A percentile compares a stretch with the other conserved stretches of the same genome.
phyloP scores from a whole-genome alignment of 73 alveolate genomes.

The Paramecium octaurelia region DNA sequence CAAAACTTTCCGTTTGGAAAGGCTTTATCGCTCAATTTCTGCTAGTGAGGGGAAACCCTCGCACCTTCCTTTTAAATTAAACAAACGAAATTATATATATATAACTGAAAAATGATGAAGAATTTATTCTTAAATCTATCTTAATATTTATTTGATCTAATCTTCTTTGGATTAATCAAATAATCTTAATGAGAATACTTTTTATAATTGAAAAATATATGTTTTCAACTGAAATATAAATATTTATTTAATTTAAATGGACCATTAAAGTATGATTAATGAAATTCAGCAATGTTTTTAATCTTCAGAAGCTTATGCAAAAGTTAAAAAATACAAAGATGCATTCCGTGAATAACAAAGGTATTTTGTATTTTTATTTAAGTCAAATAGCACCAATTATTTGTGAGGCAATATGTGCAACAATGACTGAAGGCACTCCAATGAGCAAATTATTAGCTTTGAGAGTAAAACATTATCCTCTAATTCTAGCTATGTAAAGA shows the following conservation, averaged over 20 bases:
- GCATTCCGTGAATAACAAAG: neutral
- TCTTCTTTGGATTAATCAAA: no score
- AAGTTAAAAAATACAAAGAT: neutral
- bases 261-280: neutral
- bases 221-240: neutral
- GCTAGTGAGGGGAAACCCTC: conserved; percentile 62
- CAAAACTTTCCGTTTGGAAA: conserved; percentile 58
- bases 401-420: conserved; percentile 5
- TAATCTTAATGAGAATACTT: neutral
- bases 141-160: neutral
- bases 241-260: neutral
- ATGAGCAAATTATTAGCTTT: neutral
- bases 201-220: neutral
- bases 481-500: neutral
- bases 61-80: conserved; percentile 8
- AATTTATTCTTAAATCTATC: no score
- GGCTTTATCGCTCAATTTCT: conserved; percentile 60
- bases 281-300: neutral
- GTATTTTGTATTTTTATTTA: neutral
- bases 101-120: neutral
- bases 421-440: conserved; percentile 19
- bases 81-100: conserved; percentile 14
- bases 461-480: neutral
- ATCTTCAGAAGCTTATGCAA: conserved; percentile 28
- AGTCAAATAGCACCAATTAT: neutral